Evolutionary conservation across 2,329 filamentous ascomycete species (phyloP).

Genomic region (Exophiala aquamarina): DNA sequence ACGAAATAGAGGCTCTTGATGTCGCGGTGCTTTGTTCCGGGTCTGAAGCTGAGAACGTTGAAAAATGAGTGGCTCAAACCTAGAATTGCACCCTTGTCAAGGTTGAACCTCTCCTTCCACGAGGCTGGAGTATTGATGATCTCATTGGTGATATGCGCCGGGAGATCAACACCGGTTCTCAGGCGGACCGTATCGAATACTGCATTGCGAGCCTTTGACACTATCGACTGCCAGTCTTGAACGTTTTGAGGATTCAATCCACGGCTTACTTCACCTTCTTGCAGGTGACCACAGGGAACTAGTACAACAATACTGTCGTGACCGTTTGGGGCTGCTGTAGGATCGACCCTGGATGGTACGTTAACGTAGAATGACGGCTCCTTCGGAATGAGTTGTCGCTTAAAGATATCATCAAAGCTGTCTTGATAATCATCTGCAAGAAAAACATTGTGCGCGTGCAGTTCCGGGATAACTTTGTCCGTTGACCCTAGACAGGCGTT

Average conservation of each 20-base stretch:
- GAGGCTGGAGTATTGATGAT: slow-evolving; percentile 63
- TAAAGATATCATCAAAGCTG: slow-evolving; percentile 75
- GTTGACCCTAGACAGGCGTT: slow-evolving; percentile 51
- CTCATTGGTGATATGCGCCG: slow-evolving; percentile 57
- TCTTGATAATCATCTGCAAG: slow-evolving; percentile 70
- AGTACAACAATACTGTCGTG: slow-evolving; percentile 68
- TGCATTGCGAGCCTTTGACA: slow-evolving; percentile 57
- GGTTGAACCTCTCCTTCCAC: slow-evolving; percentile 70
- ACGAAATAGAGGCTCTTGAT: slow-evolving; percentile 64
- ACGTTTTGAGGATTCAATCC: slow-evolving; percentile 32
- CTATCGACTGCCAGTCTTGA: slow-evolving; percentile 63
- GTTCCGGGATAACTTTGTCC: slow-evolving; percentile 58
- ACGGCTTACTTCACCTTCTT: slow-evolving; percentile 33
- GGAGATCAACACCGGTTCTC: slow-evolving; percentile 59
- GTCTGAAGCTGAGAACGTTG: slow-evolving; percentile 37
- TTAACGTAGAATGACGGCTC: slow-evolving; percentile 77
- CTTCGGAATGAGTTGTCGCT: slow-evolving; percentile 63
- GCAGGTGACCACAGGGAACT: slow-evolving; percentile 70
- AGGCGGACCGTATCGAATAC: slow-evolving; percentile 62
- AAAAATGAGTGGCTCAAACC: slow-evolving; percentile 72
- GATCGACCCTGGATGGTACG: slow-evolving; percentile 69
- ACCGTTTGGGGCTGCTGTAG: slow-evolving; percentile 64
- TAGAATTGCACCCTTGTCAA: slow-evolving; percentile 72
- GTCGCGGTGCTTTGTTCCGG: slow-evolving; percentile 31
- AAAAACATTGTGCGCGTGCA: slow-evolving; percentile 75